Percentiles rank a stretch among this genome's conserved stretches.
phyloP scores from a whole-genome alignment of 306 rosid species.

The Bauhinia variegata region DNA sequence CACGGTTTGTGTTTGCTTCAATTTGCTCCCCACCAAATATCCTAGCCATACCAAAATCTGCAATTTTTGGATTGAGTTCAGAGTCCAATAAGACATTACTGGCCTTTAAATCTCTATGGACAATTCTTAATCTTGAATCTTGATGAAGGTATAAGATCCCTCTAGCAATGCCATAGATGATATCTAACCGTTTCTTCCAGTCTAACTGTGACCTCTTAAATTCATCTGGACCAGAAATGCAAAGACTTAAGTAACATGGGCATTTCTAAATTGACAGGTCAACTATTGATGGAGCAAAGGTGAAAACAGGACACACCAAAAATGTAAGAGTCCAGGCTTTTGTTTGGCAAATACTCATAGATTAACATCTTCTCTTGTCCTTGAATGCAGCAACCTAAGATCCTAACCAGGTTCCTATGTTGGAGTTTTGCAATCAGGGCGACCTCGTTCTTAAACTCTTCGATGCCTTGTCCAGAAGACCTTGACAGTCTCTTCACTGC shows the following conservation, averaged over 20 bases:
- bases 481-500: conserved; percentile 40
- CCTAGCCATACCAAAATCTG: conserved; percentile 51
- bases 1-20: conserved; percentile 44
- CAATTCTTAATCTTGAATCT: conserved; percentile 42
- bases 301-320: conserved; percentile 29
- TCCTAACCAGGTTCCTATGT: conserved; percentile 46
- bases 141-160: conserved; percentile 49
- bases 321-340: conserved; percentile 39
- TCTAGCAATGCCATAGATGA: conserved; percentile 36
- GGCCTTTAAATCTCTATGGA: conserved; percentile 43
- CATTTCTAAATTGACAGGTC: too few species aligned
- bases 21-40: conserved; percentile 39
- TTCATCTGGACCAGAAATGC: conserved; percentile 24
- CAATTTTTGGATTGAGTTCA: conserved; percentile 42
- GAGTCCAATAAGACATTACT: conserved; percentile 42
- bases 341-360: conserved; percentile 49
- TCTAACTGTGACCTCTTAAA: conserved; percentile 12
- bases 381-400: conserved; percentile 46
- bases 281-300: neutral
- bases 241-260: too few species aligned
- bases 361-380: conserved; percentile 46
- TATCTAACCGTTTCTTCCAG: conserved; percentile 34
- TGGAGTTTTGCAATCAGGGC: conserved; percentile 43
- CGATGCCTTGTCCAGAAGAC: conserved; percentile 33
- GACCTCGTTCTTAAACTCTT: conserved; percentile 47